A percentile compares a stretch with the other conserved stretches of the same genome.
phyloP scores from a whole-genome alignment of 306 rosid species.

The Sicyos baderoa region DNA sequence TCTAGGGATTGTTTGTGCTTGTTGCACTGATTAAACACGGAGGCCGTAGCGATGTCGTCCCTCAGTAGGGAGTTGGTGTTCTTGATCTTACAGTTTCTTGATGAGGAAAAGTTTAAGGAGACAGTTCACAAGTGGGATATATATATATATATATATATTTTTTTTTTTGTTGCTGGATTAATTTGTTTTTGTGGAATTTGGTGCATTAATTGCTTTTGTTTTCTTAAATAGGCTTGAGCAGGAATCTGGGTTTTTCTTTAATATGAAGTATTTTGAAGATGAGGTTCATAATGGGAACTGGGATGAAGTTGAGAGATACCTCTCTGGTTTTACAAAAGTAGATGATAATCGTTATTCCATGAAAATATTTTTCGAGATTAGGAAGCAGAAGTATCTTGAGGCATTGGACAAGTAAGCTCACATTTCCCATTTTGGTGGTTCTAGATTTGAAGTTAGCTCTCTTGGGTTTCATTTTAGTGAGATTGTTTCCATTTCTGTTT shows the following conservation, averaged over 20 bases:
- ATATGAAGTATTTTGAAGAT: conserved; percentile 95
- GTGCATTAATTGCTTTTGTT: conserved; percentile 26
- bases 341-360: conserved; percentile 95
- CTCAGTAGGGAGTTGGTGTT: conserved; percentile 97
- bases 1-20: no score
- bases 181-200: conserved; percentile 11
- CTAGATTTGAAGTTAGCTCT: background rate
- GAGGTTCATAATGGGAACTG: conserved; percentile 97
- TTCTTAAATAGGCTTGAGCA: conserved; percentile 66
- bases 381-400: conserved; percentile 96
- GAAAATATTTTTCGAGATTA: conserved; percentile 97
- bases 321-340: conserved; percentile 94
- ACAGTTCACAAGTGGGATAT: conserved; percentile 83
- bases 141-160: background rate
- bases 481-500: conserved; percentile 8
- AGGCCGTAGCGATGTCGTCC: conserved; percentile 66
- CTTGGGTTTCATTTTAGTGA: background rate
- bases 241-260: conserved; percentile 97
- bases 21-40: conserved; percentile 23
- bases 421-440: conserved; percentile 15
- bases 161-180: conserved; percentile 8
- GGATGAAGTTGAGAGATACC: conserved; percentile 96
- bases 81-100: conserved; percentile 96
- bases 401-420: conserved; percentile 89
- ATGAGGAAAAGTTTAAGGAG: conserved; percentile 97